Percentiles rank a stretch among this genome's conserved stretches.
These are phyloP conservation scores for Cercospora brassicicola DNA, from an alignment of 2,329 filamentous ascomycete species.

Conservation along the genomic window DNA sequence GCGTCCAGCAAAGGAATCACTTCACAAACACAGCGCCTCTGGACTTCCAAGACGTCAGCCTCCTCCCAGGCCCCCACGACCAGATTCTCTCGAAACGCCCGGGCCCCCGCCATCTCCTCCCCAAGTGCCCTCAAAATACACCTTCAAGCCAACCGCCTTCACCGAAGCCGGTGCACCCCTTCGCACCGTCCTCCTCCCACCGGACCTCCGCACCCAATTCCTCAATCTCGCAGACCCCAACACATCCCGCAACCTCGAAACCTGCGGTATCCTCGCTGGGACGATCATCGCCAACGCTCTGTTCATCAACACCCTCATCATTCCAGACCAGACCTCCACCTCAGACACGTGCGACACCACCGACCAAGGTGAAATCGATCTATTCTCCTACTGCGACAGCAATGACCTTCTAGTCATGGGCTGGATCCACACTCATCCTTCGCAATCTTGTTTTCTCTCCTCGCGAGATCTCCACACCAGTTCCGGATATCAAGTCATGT, in stretches of 20 bases:
- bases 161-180: constrained; percentile 86
- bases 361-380: constrained; percentile 66
- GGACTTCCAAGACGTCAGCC: constrained; percentile 10
- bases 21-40: constrained; percentile 23
- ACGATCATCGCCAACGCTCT: constrained; percentile 89
- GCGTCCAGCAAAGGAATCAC: constrained; percentile 34
- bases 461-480: constrained; percentile 92
- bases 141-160: constrained; percentile 80
- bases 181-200: constrained; percentile 82
- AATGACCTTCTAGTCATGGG: constrained; percentile 83
- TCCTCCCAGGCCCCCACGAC: constrained; percentile 38
- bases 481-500: constrained; percentile 90
- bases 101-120: constrained; percentile 35
- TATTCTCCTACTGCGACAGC: constrained; percentile 86
- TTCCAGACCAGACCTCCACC: constrained; percentile 86
- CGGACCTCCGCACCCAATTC: constrained; percentile 71
- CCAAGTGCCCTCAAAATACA: constrained; percentile 61
- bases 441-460: constrained; percentile 97
- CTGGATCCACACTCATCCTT: constrained; percentile 98
- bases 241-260: constrained; percentile 80
- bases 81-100: constrained; percentile 16
- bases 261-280: constrained; percentile 91
- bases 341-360: constrained; percentile 93
- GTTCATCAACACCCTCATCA: constrained; percentile 83
- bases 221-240: constrained; percentile 72